A percentile compares a stretch with the other conserved stretches of the same genome.
Evolutionary conservation across 805 yeast species (phyloP).

Genomic region (Millerozyma miso): DNA sequence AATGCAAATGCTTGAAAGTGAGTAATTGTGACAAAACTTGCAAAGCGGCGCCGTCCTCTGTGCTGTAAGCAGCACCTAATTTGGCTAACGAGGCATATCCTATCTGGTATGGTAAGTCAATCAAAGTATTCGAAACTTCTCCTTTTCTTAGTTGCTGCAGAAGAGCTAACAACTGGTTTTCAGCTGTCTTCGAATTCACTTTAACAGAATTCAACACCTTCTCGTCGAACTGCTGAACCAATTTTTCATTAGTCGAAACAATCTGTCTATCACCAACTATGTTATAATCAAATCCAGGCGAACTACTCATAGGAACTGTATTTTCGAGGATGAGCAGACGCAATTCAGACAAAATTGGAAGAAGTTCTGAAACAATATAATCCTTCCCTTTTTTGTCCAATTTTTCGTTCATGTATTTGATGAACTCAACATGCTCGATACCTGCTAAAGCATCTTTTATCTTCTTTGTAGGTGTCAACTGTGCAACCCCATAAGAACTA

Average conservation of each 20-base stretch:
- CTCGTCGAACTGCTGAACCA: slow-evolving; percentile 31
- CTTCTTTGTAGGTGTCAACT: slow-evolving; percentile 54
- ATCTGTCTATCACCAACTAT: slow-evolving; percentile 54
- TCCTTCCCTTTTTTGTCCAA: slow-evolving; percentile 39
- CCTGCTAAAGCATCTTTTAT: slow-evolving; percentile 67
- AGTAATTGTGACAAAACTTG: slow-evolving; percentile 78
- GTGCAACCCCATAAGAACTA: slow-evolving; percentile 58
- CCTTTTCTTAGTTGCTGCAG: neutral
- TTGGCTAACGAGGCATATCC: slow-evolving; percentile 71
- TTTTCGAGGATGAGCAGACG: slow-evolving; percentile 38
- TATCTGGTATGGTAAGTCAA: slow-evolving; percentile 83
- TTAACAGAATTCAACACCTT: slow-evolving; percentile 4
- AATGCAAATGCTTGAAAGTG: slow-evolving; percentile 79
- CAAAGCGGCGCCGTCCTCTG: slow-evolving; percentile 77
- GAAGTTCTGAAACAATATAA: slow-evolving; percentile 42
- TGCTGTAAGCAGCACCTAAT: slow-evolving; percentile 61
- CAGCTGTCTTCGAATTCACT: slow-evolving; percentile 6
- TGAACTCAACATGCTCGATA: slow-evolving; percentile 69
- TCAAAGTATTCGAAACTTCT: slow-evolving; percentile 20
- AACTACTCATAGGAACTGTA: slow-evolving; percentile 15
- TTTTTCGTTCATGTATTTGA: slow-evolving; percentile 53
- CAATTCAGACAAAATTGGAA: slow-evolving; percentile 60
- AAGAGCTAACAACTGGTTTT: slow-evolving; percentile 9
- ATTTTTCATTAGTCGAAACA: slow-evolving; percentile 30
- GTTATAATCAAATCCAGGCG: slow-evolving; percentile 41